Evolutionary conservation across 2,329 filamentous ascomycete species (phyloP).

Genomic region (Phaeosphaeria sp.): DNA sequence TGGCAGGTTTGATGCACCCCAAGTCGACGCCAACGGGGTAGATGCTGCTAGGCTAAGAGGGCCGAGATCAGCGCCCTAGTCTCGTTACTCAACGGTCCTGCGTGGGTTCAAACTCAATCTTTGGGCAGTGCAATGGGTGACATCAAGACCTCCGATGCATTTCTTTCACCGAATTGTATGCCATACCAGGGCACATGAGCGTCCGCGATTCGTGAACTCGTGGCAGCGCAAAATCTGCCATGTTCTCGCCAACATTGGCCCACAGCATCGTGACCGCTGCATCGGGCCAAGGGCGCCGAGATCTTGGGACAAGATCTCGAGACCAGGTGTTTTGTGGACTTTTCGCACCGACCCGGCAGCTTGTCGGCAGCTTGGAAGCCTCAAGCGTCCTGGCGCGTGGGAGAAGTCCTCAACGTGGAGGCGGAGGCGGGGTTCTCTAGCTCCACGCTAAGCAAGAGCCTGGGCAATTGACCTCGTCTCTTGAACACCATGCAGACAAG

Average conservation of each 20-base stretch:
- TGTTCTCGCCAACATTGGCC: background rate
- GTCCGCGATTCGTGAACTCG: background rate
- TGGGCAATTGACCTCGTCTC: background rate
- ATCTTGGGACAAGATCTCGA: constrained; percentile 21
- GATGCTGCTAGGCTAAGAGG: constrained; percentile 19
- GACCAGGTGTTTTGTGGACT: constrained; percentile 19
- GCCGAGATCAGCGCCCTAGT: constrained; percentile 15
- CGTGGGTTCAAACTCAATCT: background rate
- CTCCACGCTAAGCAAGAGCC: constrained; percentile 1
- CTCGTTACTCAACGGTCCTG: background rate
- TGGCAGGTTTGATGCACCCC: background rate
- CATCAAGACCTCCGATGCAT: background rate
- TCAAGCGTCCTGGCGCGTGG: constrained; percentile 3
- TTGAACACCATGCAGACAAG: constrained; percentile 5
- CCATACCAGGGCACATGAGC: background rate
- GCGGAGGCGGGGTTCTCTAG: constrained; percentile 17
- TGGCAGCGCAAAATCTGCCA: background rate
- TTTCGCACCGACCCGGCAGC: background rate
- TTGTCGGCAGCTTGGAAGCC: constrained; percentile 9
- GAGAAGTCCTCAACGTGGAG: constrained; percentile 1
- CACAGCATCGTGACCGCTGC: background rate
- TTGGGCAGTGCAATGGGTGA: background rate
- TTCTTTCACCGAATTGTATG: background rate
- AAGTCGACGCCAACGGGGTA: background rate
- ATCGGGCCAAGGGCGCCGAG: constrained; percentile 9